phyloP scores from a whole-genome alignment of 768 basidiomycete species.

The Nidularia sp. region DNA sequence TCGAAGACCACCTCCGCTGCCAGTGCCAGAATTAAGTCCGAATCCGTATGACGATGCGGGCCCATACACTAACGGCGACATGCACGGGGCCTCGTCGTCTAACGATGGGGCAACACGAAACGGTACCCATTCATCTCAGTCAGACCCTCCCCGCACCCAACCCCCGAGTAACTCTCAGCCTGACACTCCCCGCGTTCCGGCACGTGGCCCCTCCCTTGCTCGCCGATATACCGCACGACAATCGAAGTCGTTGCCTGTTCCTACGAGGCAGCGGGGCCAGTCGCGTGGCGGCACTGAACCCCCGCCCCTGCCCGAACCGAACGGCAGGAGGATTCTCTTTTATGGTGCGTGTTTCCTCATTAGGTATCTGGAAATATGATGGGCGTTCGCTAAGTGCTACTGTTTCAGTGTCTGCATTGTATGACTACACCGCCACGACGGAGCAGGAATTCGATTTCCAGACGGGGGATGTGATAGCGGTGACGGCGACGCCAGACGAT shows the following conservation, averaged over 20 bases:
- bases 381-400: conserved; percentile 1
- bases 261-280: conserved; percentile 11
- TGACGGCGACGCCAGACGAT: conserved; percentile 90
- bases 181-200: conserved; percentile 3
- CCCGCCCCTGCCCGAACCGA: conserved; percentile 18
- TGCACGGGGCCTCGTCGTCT: not conserved
- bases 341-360: conserved; percentile 56
- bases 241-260: conserved; percentile 21
- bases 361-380: not conserved
- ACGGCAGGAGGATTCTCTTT: conserved; percentile 59
- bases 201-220: conserved; percentile 12
- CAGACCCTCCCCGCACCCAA: not conserved
- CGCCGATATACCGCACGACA: conserved; percentile 8
- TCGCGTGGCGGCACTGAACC: conserved; percentile 16
- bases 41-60: conserved; percentile 5
- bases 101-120: not conserved
- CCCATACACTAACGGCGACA: conserved; percentile 15
- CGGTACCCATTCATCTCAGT: not conserved
- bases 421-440: conserved; percentile 80
- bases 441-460: conserved; percentile 97
- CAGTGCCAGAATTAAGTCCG: not conserved
- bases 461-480: conserved; percentile 92
- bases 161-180: conserved; percentile 1
- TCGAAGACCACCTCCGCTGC: conserved; percentile 14
- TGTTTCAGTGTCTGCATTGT: conserved; percentile 75